Base-by-base conservation (phyloP, 208 protist species). In the Herpetomonas samuelpessoai region DNA sequence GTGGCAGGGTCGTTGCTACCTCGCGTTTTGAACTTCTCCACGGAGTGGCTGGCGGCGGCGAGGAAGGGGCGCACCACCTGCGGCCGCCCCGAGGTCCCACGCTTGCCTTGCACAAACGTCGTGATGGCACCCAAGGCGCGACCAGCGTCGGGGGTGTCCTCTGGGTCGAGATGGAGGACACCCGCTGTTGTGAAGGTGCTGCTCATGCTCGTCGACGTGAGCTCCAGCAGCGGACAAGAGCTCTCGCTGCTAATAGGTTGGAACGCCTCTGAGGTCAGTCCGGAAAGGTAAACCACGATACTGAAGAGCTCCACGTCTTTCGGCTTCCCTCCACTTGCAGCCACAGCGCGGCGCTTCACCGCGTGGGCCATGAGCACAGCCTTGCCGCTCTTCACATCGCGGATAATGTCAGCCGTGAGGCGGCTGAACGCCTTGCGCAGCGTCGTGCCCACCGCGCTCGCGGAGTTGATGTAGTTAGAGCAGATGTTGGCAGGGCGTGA, bases 121-220 rank as follows among this genome's bases (percentile, higher is more conserved):
- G 49, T 45, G 45, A 83, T 64, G 62, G 66, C 73, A 50, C 76
- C 70, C 22, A 60, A 31, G 55, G 63, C 63, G 55, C 61, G 78
- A 45, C 63, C 68, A 14, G 75, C 30, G 56, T 79, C 78, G 54
- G 57, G 57, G 50, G 63, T 71, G 49, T 55, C 48, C 56, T 75
- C 76, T 22, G 38, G 39, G 51, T 62, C 27, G 58, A 70, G 50
- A 63, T 76, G 75, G 30, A 79, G 12, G 19, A 77, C 28, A 16
- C 59, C 71, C 22, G 73, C 54, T 9, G 76, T 83, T 52, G 68
- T 65, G 68, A 74, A 71, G 45, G 64, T 48, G 47, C 76, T 58
- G 31, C 58, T 55, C 18, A 83, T 55, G 30, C 78, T 30, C 51
- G 48, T 27, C 51, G 65, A 31, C 45, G 57, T 63, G 19, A 44